These are phyloP conservation scores for Plantago elongata DNA, from an alignment of 257 asterid species.

Conservation along the genomic window DNA sequence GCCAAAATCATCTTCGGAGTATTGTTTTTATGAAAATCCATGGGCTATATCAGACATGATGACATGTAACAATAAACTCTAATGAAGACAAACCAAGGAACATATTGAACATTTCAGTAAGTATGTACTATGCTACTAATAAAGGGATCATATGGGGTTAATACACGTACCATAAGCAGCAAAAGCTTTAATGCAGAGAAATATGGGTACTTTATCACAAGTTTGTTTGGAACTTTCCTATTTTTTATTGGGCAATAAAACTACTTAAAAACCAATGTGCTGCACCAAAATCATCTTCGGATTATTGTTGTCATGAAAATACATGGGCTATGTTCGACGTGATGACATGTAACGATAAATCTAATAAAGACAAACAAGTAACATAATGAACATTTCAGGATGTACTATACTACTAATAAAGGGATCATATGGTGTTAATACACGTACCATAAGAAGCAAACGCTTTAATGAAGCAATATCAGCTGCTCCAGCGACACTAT, in stretches of 20 bases:
- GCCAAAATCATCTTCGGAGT: too few relatives aligned
- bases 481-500: conserved; percentile 42
- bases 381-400: conserved; percentile 4
- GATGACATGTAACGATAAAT: conserved; percentile 1
- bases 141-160: conserved; percentile 7
- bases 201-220: too few relatives aligned
- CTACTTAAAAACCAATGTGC: too few relatives aligned
- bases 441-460: conserved; percentile 58
- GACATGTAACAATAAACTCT: conserved; percentile 6
- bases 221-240: too few relatives aligned
- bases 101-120: conserved; percentile 4
- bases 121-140: conserved; percentile 9
- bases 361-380: conserved; percentile 7
- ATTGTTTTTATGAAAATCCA: too few relatives aligned
- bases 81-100: conserved; percentile 7
- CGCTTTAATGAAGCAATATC: conserved; percentile 42
- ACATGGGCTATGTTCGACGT: too few relatives aligned
- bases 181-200: conserved; percentile 41
- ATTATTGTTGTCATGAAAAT: too few relatives aligned
- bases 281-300: too few relatives aligned
- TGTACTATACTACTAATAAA: conserved; percentile 8
- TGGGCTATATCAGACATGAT: too few relatives aligned
- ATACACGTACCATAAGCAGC: conserved; percentile 56
- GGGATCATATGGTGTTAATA: conserved; percentile 10
- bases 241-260: too few relatives aligned